Percentiles rank a stretch among this genome's conserved stretches.
Evolutionary conservation across 2,329 filamentous ascomycete genomes (phyloP).

Genomic region (Monosporascus sp.): DNA sequence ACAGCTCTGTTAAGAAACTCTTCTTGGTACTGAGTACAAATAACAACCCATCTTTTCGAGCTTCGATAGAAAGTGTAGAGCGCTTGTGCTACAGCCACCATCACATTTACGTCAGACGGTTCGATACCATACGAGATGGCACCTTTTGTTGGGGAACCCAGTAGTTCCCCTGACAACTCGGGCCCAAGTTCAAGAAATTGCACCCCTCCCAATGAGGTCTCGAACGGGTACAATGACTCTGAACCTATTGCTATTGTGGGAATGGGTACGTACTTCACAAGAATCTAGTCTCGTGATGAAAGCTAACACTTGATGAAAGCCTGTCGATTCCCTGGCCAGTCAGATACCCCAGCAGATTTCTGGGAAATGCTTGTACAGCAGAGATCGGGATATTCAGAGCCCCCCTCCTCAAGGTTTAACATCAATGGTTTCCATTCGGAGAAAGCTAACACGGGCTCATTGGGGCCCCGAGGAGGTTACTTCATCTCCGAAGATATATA

Average conservation of each 20-base stretch:
- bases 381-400: constrained; percentile 8
- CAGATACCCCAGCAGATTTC: constrained; percentile 5
- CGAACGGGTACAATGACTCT: constrained; percentile 4
- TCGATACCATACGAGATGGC: constrained; percentile 2
- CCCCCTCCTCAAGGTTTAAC: constrained; percentile 7
- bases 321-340: constrained; percentile 6
- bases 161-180: constrained; percentile 3
- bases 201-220: constrained; percentile 4
- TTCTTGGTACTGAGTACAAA: neutral
- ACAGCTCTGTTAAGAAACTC: neutral
- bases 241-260: constrained; percentile 10
- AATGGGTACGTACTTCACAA: constrained; percentile 4
- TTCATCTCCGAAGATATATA: constrained; percentile 5
- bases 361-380: constrained; percentile 9
- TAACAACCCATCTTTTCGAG: no score
- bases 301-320: constrained; percentile 2
- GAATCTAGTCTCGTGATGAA: neutral
- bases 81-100: neutral
- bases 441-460: constrained; percentile 5
- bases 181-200: constrained; percentile 4
- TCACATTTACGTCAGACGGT: neutral
- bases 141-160: constrained; percentile 3
- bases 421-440: constrained; percentile 8
- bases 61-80: no score
- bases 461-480: constrained; percentile 6